Evolutionary conservation across 768 basidiomycete genomes (phyloP), one percentile per base, ranked within the genome.

Genomic region (Glaciozyma antarctica): DNA sequence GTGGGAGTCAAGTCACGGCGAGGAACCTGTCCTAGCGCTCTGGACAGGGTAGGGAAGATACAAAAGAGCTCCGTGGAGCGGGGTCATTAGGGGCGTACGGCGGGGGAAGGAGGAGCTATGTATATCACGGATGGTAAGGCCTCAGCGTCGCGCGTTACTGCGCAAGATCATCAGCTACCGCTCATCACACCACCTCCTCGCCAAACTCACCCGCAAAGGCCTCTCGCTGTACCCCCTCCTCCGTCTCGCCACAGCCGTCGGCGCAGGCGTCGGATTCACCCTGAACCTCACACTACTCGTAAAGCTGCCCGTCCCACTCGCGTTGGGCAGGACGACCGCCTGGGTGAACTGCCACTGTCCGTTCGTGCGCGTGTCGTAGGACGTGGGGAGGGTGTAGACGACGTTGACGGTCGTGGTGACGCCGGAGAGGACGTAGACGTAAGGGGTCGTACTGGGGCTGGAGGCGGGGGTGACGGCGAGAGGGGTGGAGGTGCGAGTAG

Each of bases 331-430:
- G 43, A 65, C 68, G 64, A 69, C 68, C 38, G 22, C 34, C 62
- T 69, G 47, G 10, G 68, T 69, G 64, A 69, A 69, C 54, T 69
- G 68, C 34, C 56, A 65, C 51, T 58, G 58, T 2, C 68, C 68
- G 59, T 69, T 58, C 5, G 38, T 59, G 21, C 68, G 64, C 3
- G 53, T 56, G 21, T 24, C 22, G 61, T 58, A 60, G 3, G 62
- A 60, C 4, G 68, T 38, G 4, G 68, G 68, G 58, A 69, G 61
- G 13, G 68, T 69, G 62, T 69, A 69, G n/a, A 64, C 63, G 21
- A 69, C 52, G 12, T 58, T 54, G 32, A 65, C 64, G 64, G 57
- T 54, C 17, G 68, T 69, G n/a, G 58, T 65, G 49, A 21, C 1
- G 10, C 43, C 38, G 22, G 62, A 64, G n/a, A 45, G 24, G 10